Base-by-base conservation (phyloP, 768 basidiomycete genomes). In the Cyathus striatus region DNA sequence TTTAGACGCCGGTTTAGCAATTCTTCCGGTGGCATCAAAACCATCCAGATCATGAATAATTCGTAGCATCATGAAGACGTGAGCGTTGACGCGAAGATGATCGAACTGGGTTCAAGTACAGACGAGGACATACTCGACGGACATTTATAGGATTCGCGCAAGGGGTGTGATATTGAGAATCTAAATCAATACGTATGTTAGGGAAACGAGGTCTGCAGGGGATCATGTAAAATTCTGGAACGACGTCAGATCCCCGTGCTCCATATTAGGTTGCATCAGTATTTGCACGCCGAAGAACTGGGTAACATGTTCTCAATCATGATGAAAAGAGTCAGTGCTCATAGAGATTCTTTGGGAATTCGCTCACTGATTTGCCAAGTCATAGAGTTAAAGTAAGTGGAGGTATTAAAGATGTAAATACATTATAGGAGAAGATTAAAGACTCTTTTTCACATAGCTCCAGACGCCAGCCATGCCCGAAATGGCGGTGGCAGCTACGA, bases 401-500 rank as follows among this genome's bases (percentile, higher is more conserved):
- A 59, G 58, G 53, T 60, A 70, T 71, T 75, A 69, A 67, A 61
- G 75, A 63, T 68, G 68, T 72, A 81, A 62, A 70, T 69, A 64
- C 62, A 66, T 61, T 50, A 69, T 70, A 58, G 60, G 53, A 59
- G 56, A 59, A 54, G 55, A 74, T 86, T 76, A 90, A 67, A 94
- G 76, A 58, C 74, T 83, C 69, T 78, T 83, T 77, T 99, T 98
- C 69, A 92, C 79, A 71, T 83, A 87, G 68, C 92, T 90, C 95
- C 95, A 99, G 46, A 81, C 70, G 44, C 94, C 94, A 47, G 95
- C 94, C 61, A 83, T 73, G 53, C 83, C 87, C 52, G 92, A 92
- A 65, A 93, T 86, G 52, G 96, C 65, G 40, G 86, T 86, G 44
- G 91, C 92, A 51, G 93, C 88, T 45, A 87, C 87, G 43, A 94